Percentiles rank a stretch among this genome's conserved stretches.
These are phyloP conservation scores for Trypanosoma scelopori DNA, from an alignment of 208 protist species.

Conservation along the genomic window DNA sequence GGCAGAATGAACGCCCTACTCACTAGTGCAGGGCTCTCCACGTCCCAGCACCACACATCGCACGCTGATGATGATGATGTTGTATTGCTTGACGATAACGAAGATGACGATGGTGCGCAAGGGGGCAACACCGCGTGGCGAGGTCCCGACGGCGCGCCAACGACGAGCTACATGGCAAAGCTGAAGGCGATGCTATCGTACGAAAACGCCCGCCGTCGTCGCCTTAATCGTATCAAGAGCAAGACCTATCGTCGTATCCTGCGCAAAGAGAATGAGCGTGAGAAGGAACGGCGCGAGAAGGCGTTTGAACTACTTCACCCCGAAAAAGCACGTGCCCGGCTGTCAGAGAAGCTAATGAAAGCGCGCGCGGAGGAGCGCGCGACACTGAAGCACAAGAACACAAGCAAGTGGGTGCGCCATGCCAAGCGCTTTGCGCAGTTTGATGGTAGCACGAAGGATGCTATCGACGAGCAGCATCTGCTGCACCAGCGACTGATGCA, in stretches of 20 bases:
- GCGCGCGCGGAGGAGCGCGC: slow-evolving; percentile 85
- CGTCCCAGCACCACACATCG: slow-evolving; percentile 15
- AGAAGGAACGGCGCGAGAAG: slow-evolving; percentile 75
- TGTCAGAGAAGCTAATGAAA: slow-evolving; percentile 78
- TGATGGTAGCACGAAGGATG: slow-evolving; percentile 77
- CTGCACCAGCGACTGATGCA: slow-evolving; percentile 88
- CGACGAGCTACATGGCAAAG: slow-evolving; percentile 77
- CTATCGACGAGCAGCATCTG: slow-evolving; percentile 84
- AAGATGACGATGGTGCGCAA: slow-evolving; percentile 11
- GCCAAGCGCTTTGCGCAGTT: slow-evolving; percentile 84
- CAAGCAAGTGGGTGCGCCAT: slow-evolving; percentile 89
- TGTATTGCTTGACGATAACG: slow-evolving; percentile 23
- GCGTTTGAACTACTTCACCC: slow-evolving; percentile 89
- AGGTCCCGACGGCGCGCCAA: slow-evolving; percentile 22
- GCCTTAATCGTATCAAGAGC: slow-evolving; percentile 92
- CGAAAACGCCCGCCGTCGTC: slow-evolving; percentile 82
- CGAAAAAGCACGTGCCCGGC: slow-evolving; percentile 67
- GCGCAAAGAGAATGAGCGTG: slow-evolving; percentile 90
- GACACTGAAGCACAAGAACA: slow-evolving; percentile 93
- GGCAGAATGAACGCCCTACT: slow-evolving; percentile 58
- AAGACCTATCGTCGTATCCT: slow-evolving; percentile 93
- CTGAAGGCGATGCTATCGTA: slow-evolving; percentile 89
- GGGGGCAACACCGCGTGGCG: neutral
- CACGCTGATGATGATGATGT: slow-evolving; percentile 12
- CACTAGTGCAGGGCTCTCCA: slow-evolving; percentile 56